Base-by-base conservation (phyloP, 2,329 filamentous ascomycete genomes). In the Venturia effusa region DNA sequence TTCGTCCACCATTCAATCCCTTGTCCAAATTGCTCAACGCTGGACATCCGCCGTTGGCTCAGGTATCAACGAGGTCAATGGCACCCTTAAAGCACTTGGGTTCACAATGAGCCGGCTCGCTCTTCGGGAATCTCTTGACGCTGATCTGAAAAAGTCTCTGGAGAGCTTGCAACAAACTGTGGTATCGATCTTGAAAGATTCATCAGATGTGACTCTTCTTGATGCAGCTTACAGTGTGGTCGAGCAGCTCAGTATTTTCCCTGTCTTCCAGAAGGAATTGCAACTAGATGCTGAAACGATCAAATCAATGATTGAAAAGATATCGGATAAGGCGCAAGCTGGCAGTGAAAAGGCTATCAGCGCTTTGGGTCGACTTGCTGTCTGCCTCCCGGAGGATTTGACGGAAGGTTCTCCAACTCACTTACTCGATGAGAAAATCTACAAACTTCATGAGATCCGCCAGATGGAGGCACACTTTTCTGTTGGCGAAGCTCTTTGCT, bases 391-490 rank as follows among this genome's bases (percentile, higher is more conserved):
- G 15, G 77, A 82, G 40, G 74, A 79, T 48, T 68, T 71, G 0
- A 67, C 72, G 4, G 69, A 70, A 1, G 71, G 75, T 1, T 70
- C 73, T 1, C 71, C 69, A 61, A 69, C 76, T 1, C 76, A 80
- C 11, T 83, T 96, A 6, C 75, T 91, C 15, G 80, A 85, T 13
- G 85, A 84, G 34, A 78, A 62, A 37, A 37, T 64, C 22, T 89
- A 92, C 71, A 81, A 81, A 11, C 79, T 97, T 3, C 88, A 95
- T 69, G 92, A 96, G 71, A 84, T 94, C 54, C 90, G 90, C 68
- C 88, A 92, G 68, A 84, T 89, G 0, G 93, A 97, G 73, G 83
- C 92, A 1, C 93, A 97, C 67, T 97, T 99, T 72, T 85, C 91
- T 0, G 86, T 96, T 34, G 94, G 94, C 17, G 92, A 96, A 72